phyloP scores from a whole-genome alignment of 2,329 filamentous ascomycete species.

The Setomelanomma holmii region DNA sequence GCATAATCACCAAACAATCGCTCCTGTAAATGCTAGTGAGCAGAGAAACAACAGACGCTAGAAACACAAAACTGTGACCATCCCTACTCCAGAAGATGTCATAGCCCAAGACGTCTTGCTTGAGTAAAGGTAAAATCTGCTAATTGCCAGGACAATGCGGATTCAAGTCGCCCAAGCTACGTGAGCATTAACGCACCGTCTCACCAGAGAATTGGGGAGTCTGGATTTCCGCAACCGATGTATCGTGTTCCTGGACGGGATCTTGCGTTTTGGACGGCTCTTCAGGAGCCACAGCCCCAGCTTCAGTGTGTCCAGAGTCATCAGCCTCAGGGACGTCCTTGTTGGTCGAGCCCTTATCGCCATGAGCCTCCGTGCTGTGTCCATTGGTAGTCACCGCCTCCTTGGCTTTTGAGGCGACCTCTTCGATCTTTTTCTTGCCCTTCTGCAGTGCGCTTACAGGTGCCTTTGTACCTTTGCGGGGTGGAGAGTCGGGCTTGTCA shows the following conservation, averaged over 20 bases:
- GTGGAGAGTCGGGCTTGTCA: slow-evolving; percentile 62
- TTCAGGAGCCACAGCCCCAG: slow-evolving; percentile 5
- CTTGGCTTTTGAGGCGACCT: slow-evolving; percentile 44
- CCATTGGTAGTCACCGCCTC: slow-evolving; percentile 39
- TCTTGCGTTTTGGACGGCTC: slow-evolving; percentile 17
- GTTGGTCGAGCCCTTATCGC: background rate
- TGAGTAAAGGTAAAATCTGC: no score
- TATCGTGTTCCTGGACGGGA: slow-evolving; percentile 27
- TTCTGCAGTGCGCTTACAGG: slow-evolving; percentile 37
- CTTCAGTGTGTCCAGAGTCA: slow-evolving; percentile 9
- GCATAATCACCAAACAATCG: slow-evolving; percentile 39
- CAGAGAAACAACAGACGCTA: slow-evolving; percentile 12
- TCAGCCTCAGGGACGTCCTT: slow-evolving; percentile 18
- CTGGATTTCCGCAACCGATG: slow-evolving; percentile 31
- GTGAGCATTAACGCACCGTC: slow-evolving; percentile 26
- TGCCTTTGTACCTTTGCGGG: slow-evolving; percentile 36
- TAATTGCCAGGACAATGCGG: no score
- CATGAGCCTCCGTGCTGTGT: slow-evolving; percentile 26
- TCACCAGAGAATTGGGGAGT: slow-evolving; percentile 31
- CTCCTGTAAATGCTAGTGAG: slow-evolving; percentile 46
- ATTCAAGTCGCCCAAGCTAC: no score
- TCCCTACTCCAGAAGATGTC: background rate
- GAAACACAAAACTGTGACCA: slow-evolving; percentile 2
- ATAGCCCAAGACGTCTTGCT: no score
- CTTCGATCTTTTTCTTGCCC: slow-evolving; percentile 47